Conservation (phyloP, 768 basidiomycete species). For the Pleurotus citrinopileatus region DNA sequence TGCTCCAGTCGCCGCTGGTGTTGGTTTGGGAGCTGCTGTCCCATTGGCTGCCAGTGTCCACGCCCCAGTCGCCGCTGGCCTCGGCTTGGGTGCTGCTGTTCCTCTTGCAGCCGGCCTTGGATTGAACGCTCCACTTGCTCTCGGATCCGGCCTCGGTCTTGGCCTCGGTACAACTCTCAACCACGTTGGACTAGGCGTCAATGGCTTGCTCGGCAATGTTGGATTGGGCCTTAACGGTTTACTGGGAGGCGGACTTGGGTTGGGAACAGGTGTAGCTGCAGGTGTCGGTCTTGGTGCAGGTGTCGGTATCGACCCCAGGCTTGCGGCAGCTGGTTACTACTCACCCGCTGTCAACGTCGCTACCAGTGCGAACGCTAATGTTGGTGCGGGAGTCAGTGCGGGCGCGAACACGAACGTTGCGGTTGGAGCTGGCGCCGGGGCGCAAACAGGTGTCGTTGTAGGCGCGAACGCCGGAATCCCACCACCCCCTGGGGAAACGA, state of each 20-base stretch:
- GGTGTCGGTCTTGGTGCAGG: no score
- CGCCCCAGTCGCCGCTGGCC: background rate
- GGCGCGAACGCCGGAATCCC: background rate
- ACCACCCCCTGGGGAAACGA: background rate
- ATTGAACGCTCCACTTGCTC: no score
- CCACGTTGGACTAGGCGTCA: background rate
- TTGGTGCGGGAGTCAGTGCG: background rate
- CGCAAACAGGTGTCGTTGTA: background rate
- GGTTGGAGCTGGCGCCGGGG: background rate
- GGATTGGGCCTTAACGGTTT: background rate
- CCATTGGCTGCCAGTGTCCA: background rate
- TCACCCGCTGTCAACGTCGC: background rate
- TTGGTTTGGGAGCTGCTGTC: background rate
- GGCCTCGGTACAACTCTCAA: background rate
- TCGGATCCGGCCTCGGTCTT: background rate
- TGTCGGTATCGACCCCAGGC: background rate
- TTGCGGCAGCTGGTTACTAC: background rate
- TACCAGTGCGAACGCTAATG: background rate
- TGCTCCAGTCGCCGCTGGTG: background rate
- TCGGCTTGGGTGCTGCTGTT: background rate
- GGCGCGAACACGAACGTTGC: background rate
- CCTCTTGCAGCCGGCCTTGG: background rate
- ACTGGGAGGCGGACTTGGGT: background rate
- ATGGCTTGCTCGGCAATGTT: background rate
- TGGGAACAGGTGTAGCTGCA: background rate